Conservation (phyloP, 331 rosid genomes). For the Prunus yedoensis region DNA sequence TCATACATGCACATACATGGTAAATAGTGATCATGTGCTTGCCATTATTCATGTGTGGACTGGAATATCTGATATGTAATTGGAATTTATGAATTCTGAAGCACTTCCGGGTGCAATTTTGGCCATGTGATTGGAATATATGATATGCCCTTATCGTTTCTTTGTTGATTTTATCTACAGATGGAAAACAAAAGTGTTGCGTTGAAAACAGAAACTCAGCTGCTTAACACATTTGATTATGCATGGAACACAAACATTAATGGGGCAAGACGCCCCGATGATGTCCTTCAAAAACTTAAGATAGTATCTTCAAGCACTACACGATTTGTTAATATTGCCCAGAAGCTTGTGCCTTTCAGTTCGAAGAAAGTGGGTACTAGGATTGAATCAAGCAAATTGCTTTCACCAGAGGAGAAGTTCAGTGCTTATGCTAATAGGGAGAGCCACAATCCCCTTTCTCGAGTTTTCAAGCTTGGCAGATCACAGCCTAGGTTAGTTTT, state of each 20-base stretch:
- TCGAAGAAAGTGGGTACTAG: slow-evolving; percentile 65
- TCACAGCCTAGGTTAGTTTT: slow-evolving; percentile 54
- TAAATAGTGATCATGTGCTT: not conserved
- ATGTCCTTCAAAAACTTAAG: slow-evolving; percentile 53
- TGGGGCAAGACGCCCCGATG: slow-evolving; percentile 58
- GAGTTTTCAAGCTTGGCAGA: slow-evolving; percentile 59
- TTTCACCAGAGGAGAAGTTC: slow-evolving; percentile 31
- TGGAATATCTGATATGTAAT: not conserved
- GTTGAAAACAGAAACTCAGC: slow-evolving; percentile 52
- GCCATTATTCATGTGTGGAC: not conserved
- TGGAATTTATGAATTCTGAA: not conserved
- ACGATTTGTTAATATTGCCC: slow-evolving; percentile 36
- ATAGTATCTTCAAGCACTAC: slow-evolving; percentile 41
- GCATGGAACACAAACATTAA: slow-evolving; percentile 74
- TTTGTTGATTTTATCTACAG: slow-evolving; percentile 42
- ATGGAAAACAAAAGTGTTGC: slow-evolving; percentile 69
- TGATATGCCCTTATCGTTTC: slow-evolving; percentile 4
- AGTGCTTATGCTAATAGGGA: slow-evolving; percentile 31
- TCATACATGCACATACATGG: not conserved
- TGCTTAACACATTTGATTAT: slow-evolving; percentile 75
- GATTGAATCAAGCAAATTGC: slow-evolving; percentile 48
- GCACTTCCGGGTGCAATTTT: not conserved
- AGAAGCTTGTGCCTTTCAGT: slow-evolving; percentile 55
- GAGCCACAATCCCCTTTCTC: slow-evolving; percentile 42
- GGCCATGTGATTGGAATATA: not conserved